phyloP scores from a whole-genome alignment of 1,284 basidiomycete species.

The Trichosporon faecale region DNA sequence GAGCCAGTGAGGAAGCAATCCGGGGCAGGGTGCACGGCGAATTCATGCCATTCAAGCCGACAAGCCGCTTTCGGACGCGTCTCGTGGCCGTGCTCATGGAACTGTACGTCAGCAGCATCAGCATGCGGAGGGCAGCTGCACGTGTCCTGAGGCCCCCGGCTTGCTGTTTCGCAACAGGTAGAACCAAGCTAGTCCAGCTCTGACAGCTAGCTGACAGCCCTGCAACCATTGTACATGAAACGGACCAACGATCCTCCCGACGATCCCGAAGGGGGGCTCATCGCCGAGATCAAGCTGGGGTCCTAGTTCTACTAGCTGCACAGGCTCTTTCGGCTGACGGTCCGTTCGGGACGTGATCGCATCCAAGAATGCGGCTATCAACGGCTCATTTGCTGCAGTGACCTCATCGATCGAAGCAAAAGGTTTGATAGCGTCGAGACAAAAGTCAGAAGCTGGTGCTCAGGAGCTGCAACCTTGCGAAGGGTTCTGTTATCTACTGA shows the following conservation, averaged over 20 bases:
- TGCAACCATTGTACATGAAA: background rate
- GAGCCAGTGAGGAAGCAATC: background rate
- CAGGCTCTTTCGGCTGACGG: background rate
- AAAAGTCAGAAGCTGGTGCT: background rate
- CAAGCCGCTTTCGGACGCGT: background rate
- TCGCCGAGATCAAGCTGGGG: background rate
- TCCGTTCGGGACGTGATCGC: background rate
- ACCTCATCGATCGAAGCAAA: background rate
- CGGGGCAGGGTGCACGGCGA: background rate
- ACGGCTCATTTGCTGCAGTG: background rate
- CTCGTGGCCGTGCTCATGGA: background rate
- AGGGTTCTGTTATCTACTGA: background rate
- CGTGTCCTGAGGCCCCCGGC: too few species aligned
- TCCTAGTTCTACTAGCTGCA: background rate
- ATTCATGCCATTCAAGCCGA: background rate
- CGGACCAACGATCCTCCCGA: background rate
- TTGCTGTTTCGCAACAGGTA: too few species aligned
- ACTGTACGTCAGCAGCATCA: background rate
- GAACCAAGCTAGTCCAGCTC: too few species aligned
- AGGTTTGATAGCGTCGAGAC: too few species aligned
- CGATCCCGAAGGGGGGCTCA: background rate
- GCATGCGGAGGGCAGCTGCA: too few species aligned
- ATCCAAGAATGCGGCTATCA: background rate
- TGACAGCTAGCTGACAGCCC: too few species aligned
- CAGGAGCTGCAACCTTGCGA: too few species aligned